Evolutionary conservation across 345 rosid species (phyloP), one percentile per base, ranked within the genome.

Genomic region (Hibiscus syriacus): DNA sequence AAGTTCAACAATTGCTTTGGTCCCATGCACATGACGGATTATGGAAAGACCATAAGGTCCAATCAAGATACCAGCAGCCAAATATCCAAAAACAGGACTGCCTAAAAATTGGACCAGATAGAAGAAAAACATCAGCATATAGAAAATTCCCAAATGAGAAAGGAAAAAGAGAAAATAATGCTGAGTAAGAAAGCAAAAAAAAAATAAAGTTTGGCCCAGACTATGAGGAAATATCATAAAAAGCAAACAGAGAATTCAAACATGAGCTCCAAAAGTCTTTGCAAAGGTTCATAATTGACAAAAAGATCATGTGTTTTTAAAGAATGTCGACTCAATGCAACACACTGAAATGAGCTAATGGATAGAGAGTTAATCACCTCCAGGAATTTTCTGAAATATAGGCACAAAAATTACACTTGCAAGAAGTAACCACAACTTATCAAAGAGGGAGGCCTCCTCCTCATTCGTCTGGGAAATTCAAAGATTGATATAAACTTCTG

Each of bases 341-440:
- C 25, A 64, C 43, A 20, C 20, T 43, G 5, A 46, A 43, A 39
- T 26, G 29, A 49, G 19, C 4, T 10, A 70, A 53, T 22, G 30
- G 29, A 6, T 9, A 10, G 10, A 50, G 22, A 79, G 12, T 39
- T 59, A 72, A 39, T 71, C 74, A 90, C 99, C 99, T 89, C 99
- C 99, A 56, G 99, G 99, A 81, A 93, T 78, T 81, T 87, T 93
- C 85, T 93, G 99, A 87, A 94, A 90, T 64, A 87, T 71, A 32
- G 99, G 99, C 76, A 94, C 99, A 83, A 94, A 94, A 75, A 94
- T 85, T 71, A 94, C 99, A 72, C 99, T 94, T 27, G 99, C 99
- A 67, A 94, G 90, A 69, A 94, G 87, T 65, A 94, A 74, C 89
- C 95, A 87, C 78, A 94, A 67, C 73, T 90, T 79, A 75, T 94